These are phyloP conservation scores for Mucor irregularis DNA, from an alignment of 371 early-diverging fungal species.

Conservation along the genomic window DNA sequence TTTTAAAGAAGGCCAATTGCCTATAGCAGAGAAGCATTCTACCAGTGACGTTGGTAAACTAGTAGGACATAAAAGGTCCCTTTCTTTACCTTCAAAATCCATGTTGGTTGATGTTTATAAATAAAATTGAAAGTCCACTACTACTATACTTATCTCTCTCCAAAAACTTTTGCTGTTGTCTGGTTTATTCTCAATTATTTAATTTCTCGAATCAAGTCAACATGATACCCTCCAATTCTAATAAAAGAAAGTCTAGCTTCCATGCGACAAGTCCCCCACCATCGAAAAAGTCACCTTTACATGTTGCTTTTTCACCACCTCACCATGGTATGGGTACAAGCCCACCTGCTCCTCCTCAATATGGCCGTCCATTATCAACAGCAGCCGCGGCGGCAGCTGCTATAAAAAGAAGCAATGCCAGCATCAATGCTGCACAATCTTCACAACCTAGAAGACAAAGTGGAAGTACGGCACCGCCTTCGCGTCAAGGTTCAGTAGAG, in stretches of 20 bases:
- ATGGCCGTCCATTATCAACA: slow-evolving; percentile 31
- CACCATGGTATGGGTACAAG: slow-evolving; percentile 20
- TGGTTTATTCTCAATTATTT: background rate
- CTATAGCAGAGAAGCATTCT: background rate
- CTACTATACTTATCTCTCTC: too few species aligned
- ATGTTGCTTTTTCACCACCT: slow-evolving; percentile 31
- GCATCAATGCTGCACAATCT: background rate
- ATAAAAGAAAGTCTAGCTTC: slow-evolving; percentile 18
- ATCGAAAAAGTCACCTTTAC: slow-evolving; percentile 12
- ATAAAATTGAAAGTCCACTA: background rate
- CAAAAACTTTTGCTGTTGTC: background rate
- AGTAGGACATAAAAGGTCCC: slow-evolving; percentile 17
- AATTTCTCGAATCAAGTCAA: background rate
- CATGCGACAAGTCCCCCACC: slow-evolving; percentile 25
- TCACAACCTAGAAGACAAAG: slow-evolving; percentile 24
- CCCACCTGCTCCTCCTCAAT: slow-evolving; percentile 17
- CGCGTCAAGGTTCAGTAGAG: slow-evolving; percentile 48
- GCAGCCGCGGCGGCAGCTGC: slow-evolving; percentile 48
- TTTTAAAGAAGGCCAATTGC: background rate
- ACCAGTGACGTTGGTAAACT: background rate
- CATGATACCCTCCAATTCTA: slow-evolving; percentile 16
- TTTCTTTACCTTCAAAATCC: slow-evolving; percentile 20
- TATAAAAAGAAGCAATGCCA: slow-evolving; percentile 22
- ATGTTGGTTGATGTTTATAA: background rate
- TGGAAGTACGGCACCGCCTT: slow-evolving; percentile 14